Percentiles rank a stretch among this genome's conserved stretches.
Evolutionary conservation across 495 filamentous ascomycete genomes (phyloP).

Genomic region (Haplographium delicatum): DNA sequence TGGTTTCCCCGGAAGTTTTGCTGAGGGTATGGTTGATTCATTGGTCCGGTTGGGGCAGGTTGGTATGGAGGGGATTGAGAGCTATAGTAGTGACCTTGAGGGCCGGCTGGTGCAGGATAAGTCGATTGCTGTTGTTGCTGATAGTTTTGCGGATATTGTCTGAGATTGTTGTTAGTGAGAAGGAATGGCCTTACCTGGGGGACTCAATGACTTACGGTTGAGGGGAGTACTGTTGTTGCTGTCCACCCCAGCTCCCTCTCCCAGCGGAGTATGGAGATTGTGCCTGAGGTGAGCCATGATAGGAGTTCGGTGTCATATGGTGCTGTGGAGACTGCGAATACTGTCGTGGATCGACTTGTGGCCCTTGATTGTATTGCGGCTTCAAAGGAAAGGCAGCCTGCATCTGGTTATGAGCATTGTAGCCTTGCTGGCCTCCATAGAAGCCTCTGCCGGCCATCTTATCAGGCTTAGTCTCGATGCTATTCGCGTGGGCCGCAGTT

Average conservation of each 20-base stretch:
- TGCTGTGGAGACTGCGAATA: slow-evolving; percentile 56
- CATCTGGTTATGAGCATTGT: slow-evolving; percentile 33
- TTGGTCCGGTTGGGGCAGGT: slow-evolving; percentile 45
- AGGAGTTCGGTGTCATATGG: slow-evolving; percentile 38
- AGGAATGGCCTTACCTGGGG: not conserved
- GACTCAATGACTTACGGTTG: slow-evolving; percentile 35
- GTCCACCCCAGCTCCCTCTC: slow-evolving; percentile 49
- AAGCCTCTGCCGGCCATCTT: slow-evolving; percentile 33
- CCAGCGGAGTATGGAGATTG: slow-evolving; percentile 57
- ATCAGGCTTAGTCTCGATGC: slow-evolving; percentile 31
- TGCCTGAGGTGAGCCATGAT: slow-evolving; percentile 56
- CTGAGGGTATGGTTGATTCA: slow-evolving; percentile 46
- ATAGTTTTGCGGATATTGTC: slow-evolving; percentile 45
- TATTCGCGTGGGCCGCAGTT: slow-evolving; percentile 26
- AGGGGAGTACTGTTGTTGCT: slow-evolving; percentile 50
- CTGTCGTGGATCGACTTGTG: slow-evolving; percentile 37
- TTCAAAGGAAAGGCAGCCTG: slow-evolving; percentile 31
- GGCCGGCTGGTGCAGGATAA: slow-evolving; percentile 38
- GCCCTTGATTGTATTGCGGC: slow-evolving; percentile 27
- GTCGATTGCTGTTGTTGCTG: slow-evolving; percentile 33
- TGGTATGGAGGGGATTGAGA: slow-evolving; percentile 46
- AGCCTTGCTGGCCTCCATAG: slow-evolving; percentile 30
- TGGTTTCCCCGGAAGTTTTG: slow-evolving; percentile 28
- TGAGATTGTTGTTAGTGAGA: slow-evolving; percentile 22
- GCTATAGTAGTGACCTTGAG: slow-evolving; percentile 49